phyloP scores from a whole-genome alignment of 2,329 filamentous ascomycete species.

The Colletotrichum tabaci region DNA sequence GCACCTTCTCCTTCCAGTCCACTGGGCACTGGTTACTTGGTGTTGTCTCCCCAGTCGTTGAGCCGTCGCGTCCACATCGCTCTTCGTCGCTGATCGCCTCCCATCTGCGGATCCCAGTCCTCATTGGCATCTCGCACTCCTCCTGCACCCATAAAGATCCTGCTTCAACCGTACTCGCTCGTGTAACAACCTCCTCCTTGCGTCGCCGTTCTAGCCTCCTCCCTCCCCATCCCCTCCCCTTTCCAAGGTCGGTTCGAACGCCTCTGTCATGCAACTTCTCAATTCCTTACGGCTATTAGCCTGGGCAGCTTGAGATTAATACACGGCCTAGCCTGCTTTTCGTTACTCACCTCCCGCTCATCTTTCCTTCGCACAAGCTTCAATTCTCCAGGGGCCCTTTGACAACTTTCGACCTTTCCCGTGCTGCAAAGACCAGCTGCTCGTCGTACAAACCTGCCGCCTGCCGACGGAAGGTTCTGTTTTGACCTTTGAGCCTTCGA shows the following conservation, averaged over 20 bases:
- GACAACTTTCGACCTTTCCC: not conserved
- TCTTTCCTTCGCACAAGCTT: conserved; percentile 3
- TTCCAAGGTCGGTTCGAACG: not conserved
- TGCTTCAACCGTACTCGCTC: conserved; percentile 28
- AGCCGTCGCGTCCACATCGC: not conserved
- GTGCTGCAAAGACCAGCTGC: conserved; percentile 20
- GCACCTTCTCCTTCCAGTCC: not conserved
- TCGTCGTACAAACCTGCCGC: conserved; percentile 31
- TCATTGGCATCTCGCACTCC: not conserved
- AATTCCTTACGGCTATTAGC: conserved; percentile 20
- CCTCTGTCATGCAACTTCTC: conserved; percentile 35
- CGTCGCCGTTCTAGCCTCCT: conserved; percentile 18
- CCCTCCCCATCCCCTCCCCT: not conserved
- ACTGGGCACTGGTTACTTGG: not conserved
- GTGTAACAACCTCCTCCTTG: conserved; percentile 24
- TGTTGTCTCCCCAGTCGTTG: not conserved
- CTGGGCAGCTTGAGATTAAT: conserved; percentile 38
- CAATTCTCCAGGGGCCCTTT: not conserved
- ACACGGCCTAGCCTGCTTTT: conserved; percentile 25
- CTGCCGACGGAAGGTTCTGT: conserved; percentile 9
- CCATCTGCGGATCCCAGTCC: not conserved
- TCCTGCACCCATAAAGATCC: conserved; percentile 19
- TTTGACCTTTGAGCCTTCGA: conserved; percentile 19
- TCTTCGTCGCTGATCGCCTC: not conserved
- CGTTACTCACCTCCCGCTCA: not conserved